Conservation (phyloP, 495 filamentous ascomycete species). For the Penicillium pulvis region DNA sequence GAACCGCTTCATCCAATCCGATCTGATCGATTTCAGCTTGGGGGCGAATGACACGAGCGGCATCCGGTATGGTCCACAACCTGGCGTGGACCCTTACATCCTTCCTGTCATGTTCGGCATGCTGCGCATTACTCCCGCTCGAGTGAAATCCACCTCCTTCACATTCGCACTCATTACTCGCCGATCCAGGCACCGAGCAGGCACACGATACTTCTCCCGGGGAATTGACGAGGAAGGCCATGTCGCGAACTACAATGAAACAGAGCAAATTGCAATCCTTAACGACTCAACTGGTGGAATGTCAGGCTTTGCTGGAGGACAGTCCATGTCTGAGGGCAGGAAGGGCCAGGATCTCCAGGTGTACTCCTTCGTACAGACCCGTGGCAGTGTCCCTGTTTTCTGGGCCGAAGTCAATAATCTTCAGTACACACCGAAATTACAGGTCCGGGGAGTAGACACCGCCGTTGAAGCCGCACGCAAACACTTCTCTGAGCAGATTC, state of each 20-base stretch:
- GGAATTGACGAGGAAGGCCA: slow-evolving; percentile 92
- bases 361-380: slow-evolving; percentile 90
- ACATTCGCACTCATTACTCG: slow-evolving; percentile 88
- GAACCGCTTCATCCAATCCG: slow-evolving; percentile 90
- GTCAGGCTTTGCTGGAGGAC: slow-evolving; percentile 79
- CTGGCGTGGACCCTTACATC: slow-evolving; percentile 87
- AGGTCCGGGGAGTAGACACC: slow-evolving; percentile 82
- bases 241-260: slow-evolving; percentile 97
- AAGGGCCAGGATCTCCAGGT: slow-evolving; percentile 78
- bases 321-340: slow-evolving; percentile 71
- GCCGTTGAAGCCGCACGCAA: slow-evolving; percentile 74
- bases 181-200: slow-evolving; percentile 79
- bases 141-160: slow-evolving; percentile 76
- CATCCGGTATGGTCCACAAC: slow-evolving; percentile 65
- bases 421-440: slow-evolving; percentile 84
- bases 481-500: slow-evolving; percentile 92
- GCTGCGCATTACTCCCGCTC: slow-evolving; percentile 80
- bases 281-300: slow-evolving; percentile 75
- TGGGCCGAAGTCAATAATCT: slow-evolving; percentile 95
- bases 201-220: slow-evolving; percentile 91
- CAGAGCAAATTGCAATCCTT: slow-evolving; percentile 85
- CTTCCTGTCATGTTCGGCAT: slow-evolving; percentile 94
- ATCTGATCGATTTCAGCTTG: slow-evolving; percentile 82
- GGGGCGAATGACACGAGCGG: slow-evolving; percentile 44
- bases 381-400: slow-evolving; percentile 90